phyloP scores from a whole-genome alignment of 2,329 filamentous ascomycete genomes.

The Penicillium sp. region DNA sequence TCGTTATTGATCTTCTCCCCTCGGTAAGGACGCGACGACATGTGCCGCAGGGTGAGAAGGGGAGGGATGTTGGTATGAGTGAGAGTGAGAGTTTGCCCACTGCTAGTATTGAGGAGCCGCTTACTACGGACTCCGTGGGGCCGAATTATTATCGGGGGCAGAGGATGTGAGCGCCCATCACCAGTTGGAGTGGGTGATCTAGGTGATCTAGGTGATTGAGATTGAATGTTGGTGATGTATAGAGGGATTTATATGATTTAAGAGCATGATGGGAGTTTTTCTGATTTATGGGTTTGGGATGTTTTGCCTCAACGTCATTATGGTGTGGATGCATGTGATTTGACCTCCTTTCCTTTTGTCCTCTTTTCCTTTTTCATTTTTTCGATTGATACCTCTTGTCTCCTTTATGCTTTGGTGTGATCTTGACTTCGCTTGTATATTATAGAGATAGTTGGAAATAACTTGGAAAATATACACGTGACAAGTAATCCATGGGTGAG shows the following conservation, averaged over 20 bases:
- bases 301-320: slow-evolving; percentile 1
- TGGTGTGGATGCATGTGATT: slow-evolving; percentile 1
- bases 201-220: too few species aligned
- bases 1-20: slow-evolving; percentile 84
- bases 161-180: too few species aligned
- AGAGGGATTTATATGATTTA: too few species aligned
- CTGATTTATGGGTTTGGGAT: slow-evolving; percentile 5
- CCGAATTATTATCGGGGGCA: slow-evolving; percentile 38
- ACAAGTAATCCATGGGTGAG: too few species aligned
- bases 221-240: too few species aligned
- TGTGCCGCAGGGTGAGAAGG: slow-evolving; percentile 48
- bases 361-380: neutral
- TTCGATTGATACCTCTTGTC: neutral
- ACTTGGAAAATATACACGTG: too few species aligned
- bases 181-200: too few species aligned
- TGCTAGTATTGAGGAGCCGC: slow-evolving; percentile 39
- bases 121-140: slow-evolving; percentile 43
- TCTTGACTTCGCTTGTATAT: too few species aligned
- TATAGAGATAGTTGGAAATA: too few species aligned
- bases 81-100: neutral
- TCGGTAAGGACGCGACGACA: slow-evolving; percentile 66
- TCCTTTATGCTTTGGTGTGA: too few species aligned
- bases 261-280: too few species aligned
- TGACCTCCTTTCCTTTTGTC: neutral
- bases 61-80: neutral